phyloP scores from a whole-genome alignment of 371 early-diverging fungal species.

The Aphelidium insulamus region DNA sequence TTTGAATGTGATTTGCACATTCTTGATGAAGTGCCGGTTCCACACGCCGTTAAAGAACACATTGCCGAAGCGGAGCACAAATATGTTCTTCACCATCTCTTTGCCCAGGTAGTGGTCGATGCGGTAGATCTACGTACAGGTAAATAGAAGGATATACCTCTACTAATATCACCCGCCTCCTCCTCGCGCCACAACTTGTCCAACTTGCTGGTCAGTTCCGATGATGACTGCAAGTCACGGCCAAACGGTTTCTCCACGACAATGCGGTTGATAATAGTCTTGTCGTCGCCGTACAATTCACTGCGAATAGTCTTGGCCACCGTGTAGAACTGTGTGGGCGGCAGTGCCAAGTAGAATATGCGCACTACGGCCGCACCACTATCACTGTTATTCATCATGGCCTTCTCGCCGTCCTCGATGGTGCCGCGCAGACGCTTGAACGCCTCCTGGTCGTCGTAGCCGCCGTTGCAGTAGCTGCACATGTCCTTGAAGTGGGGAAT shows the following conservation, averaged over 20 bases:
- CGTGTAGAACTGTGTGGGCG: constrained; percentile 79
- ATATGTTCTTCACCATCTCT: constrained; percentile 96
- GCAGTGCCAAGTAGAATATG: constrained; percentile 94
- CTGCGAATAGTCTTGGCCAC: constrained; percentile 52
- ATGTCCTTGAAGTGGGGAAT: constrained; percentile 52
- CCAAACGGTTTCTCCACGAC: constrained; percentile 99
- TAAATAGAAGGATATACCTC: constrained; percentile 1
- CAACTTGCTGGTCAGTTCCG: constrained; percentile 36
- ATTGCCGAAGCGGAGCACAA: constrained; percentile 85
- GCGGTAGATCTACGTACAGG: constrained; percentile 51
- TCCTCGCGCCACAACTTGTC: constrained; percentile 54
- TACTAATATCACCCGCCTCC: too few species aligned
- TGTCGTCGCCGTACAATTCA: constrained; percentile 22
- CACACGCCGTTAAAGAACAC: constrained; percentile 77
- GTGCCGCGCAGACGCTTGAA: constrained; percentile 36
- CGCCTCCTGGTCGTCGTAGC: constrained; percentile 60
- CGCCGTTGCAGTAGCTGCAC: constrained; percentile 66
- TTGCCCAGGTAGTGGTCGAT: constrained; percentile 97
- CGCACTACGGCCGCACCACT: constrained; percentile 13
- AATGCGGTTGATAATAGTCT: constrained; percentile 34
- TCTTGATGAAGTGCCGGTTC: constrained; percentile 70
- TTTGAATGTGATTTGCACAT: constrained; percentile 96
- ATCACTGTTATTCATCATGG: constrained; percentile 7
- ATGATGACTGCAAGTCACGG: constrained; percentile 59
- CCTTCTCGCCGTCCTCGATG: constrained; percentile 25